Evolutionary conservation across 805 yeast species (phyloP), one percentile per base, ranked within the genome.

Genomic region (Wickerhamiella kurtzmanii): DNA sequence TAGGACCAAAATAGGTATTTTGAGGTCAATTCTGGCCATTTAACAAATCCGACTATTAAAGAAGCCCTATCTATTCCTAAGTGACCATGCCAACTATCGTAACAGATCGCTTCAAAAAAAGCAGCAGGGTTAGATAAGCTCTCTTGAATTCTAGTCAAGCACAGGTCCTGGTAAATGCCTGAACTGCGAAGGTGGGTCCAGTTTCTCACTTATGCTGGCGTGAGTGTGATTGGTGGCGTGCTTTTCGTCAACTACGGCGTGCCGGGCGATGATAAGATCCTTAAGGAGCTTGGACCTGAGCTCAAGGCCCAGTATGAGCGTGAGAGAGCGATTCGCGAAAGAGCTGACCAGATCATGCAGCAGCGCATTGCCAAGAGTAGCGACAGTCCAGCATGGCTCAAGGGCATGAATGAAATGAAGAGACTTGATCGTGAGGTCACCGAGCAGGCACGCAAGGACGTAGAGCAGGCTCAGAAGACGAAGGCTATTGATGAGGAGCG

Each of bases 201-300:
- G 45, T 56, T 56, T 41, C 44, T 54, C 20, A 19, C 51, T 16
- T 87, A 94, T 8, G 75, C 75, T n/a, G 73, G 76, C 17, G 76
- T 86, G 17, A 17, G 46, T 25, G 68, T 84, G 2, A 84, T 80
- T 3, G 56, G 76, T 0, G 97, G 96, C n/a, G 75, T 79, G 0
- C 53, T 83, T 4, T 66, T 82, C 16, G 80, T 66, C 66, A 81
- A 79, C 52, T 82, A 76, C 62, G 77, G 88, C 0, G 79, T 86
- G 0, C 97, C 97, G 2, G 75, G 88, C 1, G 94, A 84, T 53
- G 95, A 86, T 56, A 75, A 88, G 58, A 63, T 88, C 25, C 72
- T 87, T 37, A 76, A 79, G 0, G 64, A 72, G 44, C 71, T 87
- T 53, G 82, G 94, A 4, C 96, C 97, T 1, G 95, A 88, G 60